Base-by-base conservation (phyloP, 2,329 filamentous ascomycete genomes). In the Fusarium luffae region DNA sequence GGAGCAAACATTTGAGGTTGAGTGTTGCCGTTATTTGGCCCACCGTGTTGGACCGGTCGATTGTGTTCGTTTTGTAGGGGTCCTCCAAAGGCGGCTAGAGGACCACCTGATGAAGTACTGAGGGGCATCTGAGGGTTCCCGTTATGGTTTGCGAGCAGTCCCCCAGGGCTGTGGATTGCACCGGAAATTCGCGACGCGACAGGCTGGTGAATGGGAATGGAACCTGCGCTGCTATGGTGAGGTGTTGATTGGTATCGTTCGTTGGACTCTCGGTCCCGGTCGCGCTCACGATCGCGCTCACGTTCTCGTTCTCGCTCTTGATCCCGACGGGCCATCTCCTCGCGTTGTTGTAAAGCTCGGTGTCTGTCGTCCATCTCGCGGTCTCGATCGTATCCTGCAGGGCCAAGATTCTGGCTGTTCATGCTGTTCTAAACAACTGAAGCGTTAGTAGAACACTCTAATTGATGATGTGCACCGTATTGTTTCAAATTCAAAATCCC, bases 181-280 rank as follows among this genome's bases (percentile, higher is more conserved):
- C 90, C 92, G 60, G 91, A 82, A 68, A 93, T 85, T 80, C 94
- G 85, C 77, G 94, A 89, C 67, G 95, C 95, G 63, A 98, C 94
- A 7, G 95, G 95, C 79, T 98, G 95, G 80, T 98, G 95, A 74
- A 98, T 91, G 57, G 94, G 93, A 57, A 97, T 93, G 4, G 94
- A 93, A 60, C 92, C 93, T 41, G 93, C 90, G 77, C 93, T 94
- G 81, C 92, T 96, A 79, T 98, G 94, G 77, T 96, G 93, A 66
- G 79, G 78, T 27, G 91, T 89, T 64, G 92, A 86, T 73, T 90
- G 91, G 75, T 89, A 90, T 54, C 89, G 87, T 44, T 91, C 89
- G 77, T 88, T 85, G 63, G 87, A 83, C 70, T 93, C 90, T 77
- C 90, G 86, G 70, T 92, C 90, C 73, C 89, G 79, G 57, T 80